These are phyloP conservation scores for Leishmania arabica DNA, from an alignment of 208 protist species.

Conservation along the genomic window DNA sequence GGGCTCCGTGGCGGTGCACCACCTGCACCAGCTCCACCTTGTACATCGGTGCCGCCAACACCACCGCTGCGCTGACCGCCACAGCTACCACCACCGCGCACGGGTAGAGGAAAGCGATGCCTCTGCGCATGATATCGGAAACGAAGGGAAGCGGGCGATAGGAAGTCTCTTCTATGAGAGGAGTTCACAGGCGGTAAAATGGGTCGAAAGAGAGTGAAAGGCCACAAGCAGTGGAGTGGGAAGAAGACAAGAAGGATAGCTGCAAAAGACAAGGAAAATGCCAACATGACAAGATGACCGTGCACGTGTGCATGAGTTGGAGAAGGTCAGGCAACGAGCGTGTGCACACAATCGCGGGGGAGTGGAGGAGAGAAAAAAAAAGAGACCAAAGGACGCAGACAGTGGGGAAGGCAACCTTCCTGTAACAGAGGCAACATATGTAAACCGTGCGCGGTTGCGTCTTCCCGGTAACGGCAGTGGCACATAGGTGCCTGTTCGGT, in stretches of 20 bases:
- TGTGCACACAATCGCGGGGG: not conserved
- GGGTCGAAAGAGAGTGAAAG: not conserved
- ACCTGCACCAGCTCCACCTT: constrained; percentile 51
- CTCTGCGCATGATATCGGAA: constrained; percentile 4
- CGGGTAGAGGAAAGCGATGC: constrained; percentile 10
- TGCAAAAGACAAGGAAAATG: constrained; percentile 9
- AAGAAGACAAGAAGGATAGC: not conserved
- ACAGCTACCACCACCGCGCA: constrained; percentile 44
- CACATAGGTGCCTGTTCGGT: not conserved
- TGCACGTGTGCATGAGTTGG: not conserved
- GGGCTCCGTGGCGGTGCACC: constrained; percentile 65
- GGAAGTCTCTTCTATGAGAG: not conserved
- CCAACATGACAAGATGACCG: not conserved
- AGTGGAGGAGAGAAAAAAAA: not conserved
- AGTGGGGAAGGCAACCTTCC: too few species aligned
- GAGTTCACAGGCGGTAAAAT: not conserved
- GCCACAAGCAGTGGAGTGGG: not conserved
- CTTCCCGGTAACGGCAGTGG: not conserved
- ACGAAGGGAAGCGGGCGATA: not conserved
- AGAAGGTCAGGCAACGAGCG: not conserved
- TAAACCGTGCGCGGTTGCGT: not conserved
- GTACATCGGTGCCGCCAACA: constrained; percentile 23
- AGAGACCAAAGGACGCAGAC: not conserved
- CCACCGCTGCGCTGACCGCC: constrained; percentile 5
- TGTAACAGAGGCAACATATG: not conserved